A percentile compares a stretch with the other conserved stretches of the same genome.
Conservation (phyloP, 2,329 filamentous ascomycete species). For the Colletotrichum sp. region DNA sequence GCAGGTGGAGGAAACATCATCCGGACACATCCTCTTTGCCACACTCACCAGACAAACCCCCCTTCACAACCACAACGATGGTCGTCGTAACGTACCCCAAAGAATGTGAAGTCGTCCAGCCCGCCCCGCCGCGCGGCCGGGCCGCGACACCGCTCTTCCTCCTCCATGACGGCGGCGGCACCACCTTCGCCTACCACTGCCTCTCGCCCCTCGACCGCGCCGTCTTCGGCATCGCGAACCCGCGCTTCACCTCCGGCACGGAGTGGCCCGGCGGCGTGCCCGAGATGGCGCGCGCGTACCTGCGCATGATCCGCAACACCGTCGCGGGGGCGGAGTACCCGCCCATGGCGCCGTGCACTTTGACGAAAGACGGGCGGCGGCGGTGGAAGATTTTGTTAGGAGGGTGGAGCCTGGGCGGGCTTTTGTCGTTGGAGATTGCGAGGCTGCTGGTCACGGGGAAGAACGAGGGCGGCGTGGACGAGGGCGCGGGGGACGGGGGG, state of each 20-base stretch:
- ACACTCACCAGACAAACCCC: not conserved
- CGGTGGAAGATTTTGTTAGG: constrained; percentile 49
- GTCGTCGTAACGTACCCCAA: not conserved
- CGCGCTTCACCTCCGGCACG: constrained; percentile 50
- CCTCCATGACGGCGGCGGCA: constrained; percentile 67
- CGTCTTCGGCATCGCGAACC: constrained; percentile 61
- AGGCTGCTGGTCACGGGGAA: constrained; percentile 34
- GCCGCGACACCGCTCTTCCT: constrained; percentile 54
- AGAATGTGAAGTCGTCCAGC: constrained; percentile 19
- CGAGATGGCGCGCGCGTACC: constrained; percentile 60
- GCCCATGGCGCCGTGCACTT: constrained; percentile 6
- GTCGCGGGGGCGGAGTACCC: constrained; percentile 27
- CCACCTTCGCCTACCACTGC: constrained; percentile 61
- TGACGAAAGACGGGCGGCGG: constrained; percentile 28
- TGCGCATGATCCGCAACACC: constrained; percentile 44
- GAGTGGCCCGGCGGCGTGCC: constrained; percentile 56
- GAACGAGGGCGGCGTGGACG: constrained; percentile 30
- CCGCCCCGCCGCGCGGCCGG: constrained; percentile 1
- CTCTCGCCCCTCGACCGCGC: constrained; percentile 52
- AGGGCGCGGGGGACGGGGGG: not conserved
- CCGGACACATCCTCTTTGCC: not conserved
- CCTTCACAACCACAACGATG: not conserved
- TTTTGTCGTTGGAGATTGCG: constrained; percentile 56
- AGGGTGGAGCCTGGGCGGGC: constrained; percentile 61
- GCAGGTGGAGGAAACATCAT: not conserved